Evolutionary conservation across 2,329 filamentous ascomycete genomes (phyloP), one percentile per base, ranked within the genome.

Genomic region (Ascochyta fabae): DNA sequence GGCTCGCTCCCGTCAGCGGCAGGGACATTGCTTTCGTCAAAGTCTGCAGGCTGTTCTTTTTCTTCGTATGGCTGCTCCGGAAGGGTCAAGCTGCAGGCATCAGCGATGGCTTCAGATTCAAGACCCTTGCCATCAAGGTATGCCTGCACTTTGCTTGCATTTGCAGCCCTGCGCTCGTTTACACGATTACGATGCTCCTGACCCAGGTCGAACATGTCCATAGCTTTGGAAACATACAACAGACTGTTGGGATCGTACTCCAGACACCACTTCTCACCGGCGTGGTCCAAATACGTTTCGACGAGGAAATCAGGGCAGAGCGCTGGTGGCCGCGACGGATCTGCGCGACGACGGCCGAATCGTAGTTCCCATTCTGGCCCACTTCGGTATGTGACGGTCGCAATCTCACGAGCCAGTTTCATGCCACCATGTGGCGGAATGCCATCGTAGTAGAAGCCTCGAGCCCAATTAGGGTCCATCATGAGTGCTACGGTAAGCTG

Each of bases 391-490:
- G 95, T 99, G 42, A 99, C 93, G 0, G 95, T 99, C 15, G 95
- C 95, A 67, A 99, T 99, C 78, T 99, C 91, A 56, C 95, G 88
- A 0, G 95, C 94, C 6, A 99, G 88, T 78, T 99, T 99, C 94
- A 99, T 98, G 45, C 95, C 95, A 0, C 90, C 88, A 71, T 99
- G 95, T 0, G 95, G 95, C 2, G 95, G 95, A 6, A 99, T 87
- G 38, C 82, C 80, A 69, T 88, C 89, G 60, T 84, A 86, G 81
- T 98, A 98, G 79, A 94, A 96, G 2, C 95, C 95, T 33, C 95
- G 87, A 65, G 91, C 91, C 95, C 95, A 99, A 70, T 96, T 92
- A 2, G 93, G 92, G 69, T 99, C 95, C 89, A 97, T 97, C 93
- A 99, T 98, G 43, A 99, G 84, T 1, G 97, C 95, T 79, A 51